A percentile compares a stretch with the other conserved stretches of the same genome.
phyloP scores from a whole-genome alignment of 208 protist genomes.

The Crithidia bombi region DNA sequence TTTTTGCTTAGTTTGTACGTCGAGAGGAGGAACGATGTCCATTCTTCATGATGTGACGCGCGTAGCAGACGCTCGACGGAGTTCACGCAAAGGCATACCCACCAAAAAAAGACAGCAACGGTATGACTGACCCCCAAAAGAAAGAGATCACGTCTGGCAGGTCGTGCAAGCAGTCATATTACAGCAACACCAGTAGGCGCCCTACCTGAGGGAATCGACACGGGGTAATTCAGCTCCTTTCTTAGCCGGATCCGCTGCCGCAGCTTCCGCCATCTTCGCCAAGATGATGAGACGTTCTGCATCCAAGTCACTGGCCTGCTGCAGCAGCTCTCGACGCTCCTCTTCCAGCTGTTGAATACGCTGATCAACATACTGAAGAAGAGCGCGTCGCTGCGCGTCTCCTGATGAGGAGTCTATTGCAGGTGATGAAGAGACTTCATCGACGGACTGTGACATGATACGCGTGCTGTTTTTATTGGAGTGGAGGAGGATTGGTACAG shows the following conservation, averaged over 20 bases:
- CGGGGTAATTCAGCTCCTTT: not conserved
- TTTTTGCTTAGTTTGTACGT: too few species aligned
- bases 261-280: slow-evolving; percentile 11
- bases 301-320: slow-evolving; percentile 45
- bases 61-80: not conserved
- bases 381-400: slow-evolving; percentile 8
- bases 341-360: slow-evolving; percentile 56
- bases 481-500: not conserved
- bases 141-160: too few species aligned
- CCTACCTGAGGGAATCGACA: not conserved
- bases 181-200: too few species aligned
- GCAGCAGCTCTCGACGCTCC: slow-evolving; percentile 50
- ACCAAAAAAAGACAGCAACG: too few species aligned
- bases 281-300: slow-evolving; percentile 30
- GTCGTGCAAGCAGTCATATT: too few species aligned
- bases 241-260: not conserved
- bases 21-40: too few species aligned
- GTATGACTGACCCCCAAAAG: too few species aligned
- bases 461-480: not conserved
- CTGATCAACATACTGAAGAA: slow-evolving; percentile 34
- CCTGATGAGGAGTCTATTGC: not conserved
- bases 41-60: too few species aligned
- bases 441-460: not conserved
- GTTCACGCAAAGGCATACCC: too few species aligned
- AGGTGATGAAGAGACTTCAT: not conserved